Conservation (phyloP, 2,329 filamentous ascomycete genomes). For the Dothideomycetes sp. region DNA sequence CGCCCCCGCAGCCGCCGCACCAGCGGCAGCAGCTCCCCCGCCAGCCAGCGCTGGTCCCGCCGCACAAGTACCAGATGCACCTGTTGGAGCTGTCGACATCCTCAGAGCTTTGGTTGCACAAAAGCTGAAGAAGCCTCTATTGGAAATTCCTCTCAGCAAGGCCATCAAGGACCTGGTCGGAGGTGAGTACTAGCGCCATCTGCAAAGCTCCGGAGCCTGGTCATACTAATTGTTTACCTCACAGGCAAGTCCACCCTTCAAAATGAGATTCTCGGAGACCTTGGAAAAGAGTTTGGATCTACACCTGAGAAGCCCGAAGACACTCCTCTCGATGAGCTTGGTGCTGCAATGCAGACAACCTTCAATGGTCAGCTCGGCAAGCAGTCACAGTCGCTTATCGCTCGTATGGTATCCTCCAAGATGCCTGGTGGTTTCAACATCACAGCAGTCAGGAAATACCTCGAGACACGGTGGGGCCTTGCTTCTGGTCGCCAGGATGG, state of each 20-base stretch:
- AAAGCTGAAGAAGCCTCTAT: constrained; percentile 89
- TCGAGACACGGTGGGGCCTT: constrained; percentile 89
- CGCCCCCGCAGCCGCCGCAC: constrained; percentile 42
- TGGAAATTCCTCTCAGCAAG: constrained; percentile 85
- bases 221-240: too few relatives aligned
- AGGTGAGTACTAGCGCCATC: too few relatives aligned
- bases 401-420: constrained; percentile 92
- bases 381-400: constrained; percentile 85
- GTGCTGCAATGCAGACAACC: constrained; percentile 92
- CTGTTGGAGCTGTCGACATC: constrained; percentile 81
- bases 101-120: constrained; percentile 83
- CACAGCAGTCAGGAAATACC: constrained; percentile 85
- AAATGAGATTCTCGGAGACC: constrained; percentile 94
- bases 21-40: constrained; percentile 45
- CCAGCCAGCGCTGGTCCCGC: constrained; percentile 71
- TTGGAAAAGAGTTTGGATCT: constrained; percentile 96
- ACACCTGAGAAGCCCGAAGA: constrained; percentile 98
- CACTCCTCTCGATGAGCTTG: constrained; percentile 87
- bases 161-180: constrained; percentile 98
- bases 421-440: constrained; percentile 99
- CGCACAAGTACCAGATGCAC: constrained; percentile 73
- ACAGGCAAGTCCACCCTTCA: constrained; percentile 94
- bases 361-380: constrained; percentile 98
- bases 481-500: constrained; percentile 81
- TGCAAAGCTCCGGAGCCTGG: too few relatives aligned